phyloP scores from a whole-genome alignment of 805 yeast genomes.

The Torulaspora maleeae region DNA sequence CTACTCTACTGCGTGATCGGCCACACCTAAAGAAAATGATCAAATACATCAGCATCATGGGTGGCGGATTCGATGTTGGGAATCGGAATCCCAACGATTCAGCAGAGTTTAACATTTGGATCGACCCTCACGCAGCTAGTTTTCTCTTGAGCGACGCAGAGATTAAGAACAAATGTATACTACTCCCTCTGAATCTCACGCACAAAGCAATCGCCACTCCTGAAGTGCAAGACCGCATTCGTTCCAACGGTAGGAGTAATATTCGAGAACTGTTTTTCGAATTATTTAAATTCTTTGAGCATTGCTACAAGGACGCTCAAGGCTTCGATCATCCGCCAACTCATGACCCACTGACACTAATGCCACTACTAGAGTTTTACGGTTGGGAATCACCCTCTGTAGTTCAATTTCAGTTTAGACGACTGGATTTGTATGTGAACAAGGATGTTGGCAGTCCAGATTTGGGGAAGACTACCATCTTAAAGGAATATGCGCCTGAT shows the following conservation, averaged over 20 bases:
- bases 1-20: conserved; percentile 47
- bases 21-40: conserved; percentile 53
- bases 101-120: conserved; percentile 72
- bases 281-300: conserved; percentile 48
- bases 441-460: conserved; percentile 45
- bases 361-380: conserved; percentile 48
- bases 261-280: conserved; percentile 54
- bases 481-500: conserved; percentile 29
- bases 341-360: conserved; percentile 75
- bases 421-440: conserved; percentile 27
- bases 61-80: conserved; percentile 51
- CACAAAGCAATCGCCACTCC: conserved; percentile 50
- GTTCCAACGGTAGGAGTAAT: conserved; percentile 39
- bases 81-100: conserved; percentile 47
- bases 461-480: conserved; percentile 49
- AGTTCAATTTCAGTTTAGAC: conserved; percentile 20
- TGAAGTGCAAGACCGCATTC: conserved; percentile 38
- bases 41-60: conserved; percentile 64
- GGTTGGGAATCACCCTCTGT: conserved; percentile 25
- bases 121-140: conserved; percentile 74
- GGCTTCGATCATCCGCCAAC: conserved; percentile 55
- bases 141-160: conserved; percentile 46
- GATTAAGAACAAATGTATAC: conserved; percentile 46
- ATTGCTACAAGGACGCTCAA: conserved; percentile 40
- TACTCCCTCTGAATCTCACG: conserved; percentile 67